Evolutionary conservation across 306 rosid genomes (phyloP).

Genomic region (Ormosia semicastrata): DNA sequence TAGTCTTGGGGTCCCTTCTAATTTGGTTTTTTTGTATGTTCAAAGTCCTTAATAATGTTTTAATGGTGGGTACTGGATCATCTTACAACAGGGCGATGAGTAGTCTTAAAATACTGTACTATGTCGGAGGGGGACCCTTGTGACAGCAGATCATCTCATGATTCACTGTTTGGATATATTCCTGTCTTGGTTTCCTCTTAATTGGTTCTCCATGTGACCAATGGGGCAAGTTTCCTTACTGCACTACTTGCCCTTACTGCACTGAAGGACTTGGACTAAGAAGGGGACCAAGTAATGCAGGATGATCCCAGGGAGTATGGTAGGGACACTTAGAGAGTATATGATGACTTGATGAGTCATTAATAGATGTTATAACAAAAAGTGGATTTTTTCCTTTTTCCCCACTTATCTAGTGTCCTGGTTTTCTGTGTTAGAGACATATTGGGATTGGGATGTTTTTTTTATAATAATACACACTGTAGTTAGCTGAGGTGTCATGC

Average conservation of each 20-base stretch:
- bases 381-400: conserved; percentile 2
- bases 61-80: conserved; percentile 58
- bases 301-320: conserved; percentile 52
- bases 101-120: conserved; percentile 45
- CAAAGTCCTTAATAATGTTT: conserved; percentile 53
- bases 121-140: conserved; percentile 61
- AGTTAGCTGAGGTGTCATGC: conserved; percentile 12
- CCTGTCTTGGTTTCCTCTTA: conserved; percentile 74
- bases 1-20: conserved; percentile 53
- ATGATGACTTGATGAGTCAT: conserved; percentile 3
- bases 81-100: conserved; percentile 67
- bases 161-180: conserved; percentile 51
- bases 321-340: conserved; percentile 49
- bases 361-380: conserved; percentile 36
- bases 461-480: not conserved
- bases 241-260: conserved; percentile 16
- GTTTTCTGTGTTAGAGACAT: conserved; percentile 29
- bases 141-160: conserved; percentile 63
- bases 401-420: conserved; percentile 22
- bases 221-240: conserved; percentile 45
- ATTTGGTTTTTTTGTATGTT: conserved; percentile 32
- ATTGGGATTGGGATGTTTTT: conserved; percentile 27
- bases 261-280: conserved; percentile 58
- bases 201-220: conserved; percentile 53
- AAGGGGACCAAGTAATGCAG: conserved; percentile 60